Evolutionary conservation across 148 eudicot species (phyloP).

Genomic region (Rhododendron ovatum): DNA sequence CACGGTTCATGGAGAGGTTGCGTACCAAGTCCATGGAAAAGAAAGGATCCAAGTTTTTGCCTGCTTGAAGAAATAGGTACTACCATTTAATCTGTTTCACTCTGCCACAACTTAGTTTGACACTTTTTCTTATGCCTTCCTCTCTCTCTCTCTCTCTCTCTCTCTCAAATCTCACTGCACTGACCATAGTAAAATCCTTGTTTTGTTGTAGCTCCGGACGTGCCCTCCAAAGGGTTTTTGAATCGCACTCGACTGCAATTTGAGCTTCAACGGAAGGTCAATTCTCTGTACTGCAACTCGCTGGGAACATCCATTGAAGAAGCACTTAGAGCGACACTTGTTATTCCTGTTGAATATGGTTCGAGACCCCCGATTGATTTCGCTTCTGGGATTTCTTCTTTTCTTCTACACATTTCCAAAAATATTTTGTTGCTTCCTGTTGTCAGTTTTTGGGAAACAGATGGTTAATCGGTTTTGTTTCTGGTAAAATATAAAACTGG

Average conservation of each 20-base stretch:
- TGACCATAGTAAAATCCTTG: not conserved
- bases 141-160: not conserved
- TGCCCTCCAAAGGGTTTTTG: not conserved
- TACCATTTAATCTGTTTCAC: not conserved
- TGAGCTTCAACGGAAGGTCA: too few species aligned
- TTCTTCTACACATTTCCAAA: not conserved
- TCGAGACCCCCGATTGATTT: not conserved
- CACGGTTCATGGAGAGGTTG: constrained; percentile 78
- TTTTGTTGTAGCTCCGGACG: not conserved
- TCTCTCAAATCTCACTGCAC: not conserved
- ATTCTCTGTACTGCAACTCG: not conserved
- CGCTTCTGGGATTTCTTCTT: not conserved
- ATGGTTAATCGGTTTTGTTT: not conserved
- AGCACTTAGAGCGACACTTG: not conserved
- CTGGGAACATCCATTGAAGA: not conserved
- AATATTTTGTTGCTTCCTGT: not conserved
- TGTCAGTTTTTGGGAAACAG: not conserved
- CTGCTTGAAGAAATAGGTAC: constrained; percentile 21
- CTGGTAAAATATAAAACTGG: not conserved
- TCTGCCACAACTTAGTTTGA: not conserved
- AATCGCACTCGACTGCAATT: not conserved
- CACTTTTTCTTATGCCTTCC: not conserved
- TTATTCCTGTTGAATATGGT: not conserved
- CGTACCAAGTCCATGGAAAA: constrained; percentile 41
- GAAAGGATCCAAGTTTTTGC: constrained; percentile 26